These are phyloP conservation scores for Fusarium subtropicale DNA, from an alignment of 2,329 filamentous ascomycete genomes.

Conservation along the genomic window DNA sequence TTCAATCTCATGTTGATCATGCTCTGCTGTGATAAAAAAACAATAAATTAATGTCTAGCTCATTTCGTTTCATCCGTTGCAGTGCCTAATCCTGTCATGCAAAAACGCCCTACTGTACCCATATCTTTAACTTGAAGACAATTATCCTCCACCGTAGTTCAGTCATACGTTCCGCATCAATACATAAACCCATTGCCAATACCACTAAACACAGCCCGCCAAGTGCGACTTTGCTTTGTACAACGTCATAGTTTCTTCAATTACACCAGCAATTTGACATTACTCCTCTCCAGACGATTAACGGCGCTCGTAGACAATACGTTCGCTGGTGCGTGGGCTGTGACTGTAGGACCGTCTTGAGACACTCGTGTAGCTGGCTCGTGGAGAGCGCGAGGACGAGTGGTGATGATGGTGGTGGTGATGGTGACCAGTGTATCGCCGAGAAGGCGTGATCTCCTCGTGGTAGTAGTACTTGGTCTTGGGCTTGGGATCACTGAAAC, in stretches of 20 bases:
- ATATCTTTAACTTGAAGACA: slow-evolving; percentile 9
- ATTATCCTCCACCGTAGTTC: slow-evolving; percentile 6
- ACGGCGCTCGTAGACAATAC: slow-evolving; percentile 39
- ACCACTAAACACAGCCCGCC: slow-evolving; percentile 31
- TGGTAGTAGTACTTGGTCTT: slow-evolving; percentile 66
- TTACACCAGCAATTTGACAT: slow-evolving; percentile 2
- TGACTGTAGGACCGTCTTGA: slow-evolving; percentile 53
- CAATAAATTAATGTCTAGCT: slow-evolving; percentile 5
- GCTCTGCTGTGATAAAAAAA: background rate
- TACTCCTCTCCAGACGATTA: slow-evolving; percentile 1
- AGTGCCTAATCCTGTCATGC: slow-evolving; percentile 2
- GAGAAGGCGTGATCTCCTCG: slow-evolving; percentile 64
- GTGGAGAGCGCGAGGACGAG: slow-evolving; percentile 52
- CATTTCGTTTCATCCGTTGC: slow-evolving; percentile 1
- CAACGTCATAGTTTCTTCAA: slow-evolving; percentile 29
- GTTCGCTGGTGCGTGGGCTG: slow-evolving; percentile 60
- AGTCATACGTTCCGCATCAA: slow-evolving; percentile 23
- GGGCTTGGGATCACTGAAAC: slow-evolving; percentile 60
- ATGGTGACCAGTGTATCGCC: slow-evolving; percentile 53
- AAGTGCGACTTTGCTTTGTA: slow-evolving; percentile 15
- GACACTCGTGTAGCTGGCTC: slow-evolving; percentile 58
- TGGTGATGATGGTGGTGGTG: slow-evolving; percentile 53
- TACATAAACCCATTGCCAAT: slow-evolving; percentile 31
- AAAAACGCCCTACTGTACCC: slow-evolving; percentile 28
- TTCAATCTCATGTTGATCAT: background rate